phyloP scores from a whole-genome alignment of 192 early-diverging fungal genomes.

The Chytriomyces hyalinus region DNA sequence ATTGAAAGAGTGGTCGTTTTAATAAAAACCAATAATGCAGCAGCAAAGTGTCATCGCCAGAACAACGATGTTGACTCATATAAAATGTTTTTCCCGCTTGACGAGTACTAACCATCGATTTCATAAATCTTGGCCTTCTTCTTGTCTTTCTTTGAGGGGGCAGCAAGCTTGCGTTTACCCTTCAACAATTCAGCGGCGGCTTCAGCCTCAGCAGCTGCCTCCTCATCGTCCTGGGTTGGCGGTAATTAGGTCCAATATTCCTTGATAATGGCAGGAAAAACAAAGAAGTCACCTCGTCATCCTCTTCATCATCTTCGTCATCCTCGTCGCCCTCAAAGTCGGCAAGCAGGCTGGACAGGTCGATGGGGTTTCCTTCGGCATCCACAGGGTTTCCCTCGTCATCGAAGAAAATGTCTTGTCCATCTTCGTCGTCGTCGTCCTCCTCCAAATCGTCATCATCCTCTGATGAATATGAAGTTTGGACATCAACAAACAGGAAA shows the following conservation, averaged over 20 bases:
- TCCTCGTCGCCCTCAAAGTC: constrained; percentile 43
- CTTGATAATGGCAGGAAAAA: not conserved
- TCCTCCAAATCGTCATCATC: constrained; percentile 36
- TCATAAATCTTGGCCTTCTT: constrained; percentile 58
- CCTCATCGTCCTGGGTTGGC: constrained; percentile 20
- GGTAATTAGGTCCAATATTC: constrained; percentile 15
- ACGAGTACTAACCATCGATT: constrained; percentile 16
- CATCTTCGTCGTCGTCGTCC: constrained; percentile 52
- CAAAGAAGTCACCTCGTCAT: constrained; percentile 44
- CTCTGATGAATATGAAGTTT: not conserved
- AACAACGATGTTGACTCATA: not conserved
- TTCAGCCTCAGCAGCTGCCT: constrained; percentile 5
- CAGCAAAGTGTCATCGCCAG: too few relatives aligned
- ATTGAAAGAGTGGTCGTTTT: not conserved
- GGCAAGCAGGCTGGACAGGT: constrained; percentile 36
- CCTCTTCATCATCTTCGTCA: constrained; percentile 49
- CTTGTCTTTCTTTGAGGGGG: constrained; percentile 27
- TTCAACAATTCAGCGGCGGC: constrained; percentile 30
- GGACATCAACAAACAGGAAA: not conserved
- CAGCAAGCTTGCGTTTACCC: constrained; percentile 30
- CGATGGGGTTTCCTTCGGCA: constrained; percentile 46
- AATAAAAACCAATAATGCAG: not conserved
- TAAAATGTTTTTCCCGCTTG: not conserved
- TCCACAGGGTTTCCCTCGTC: constrained; percentile 46
- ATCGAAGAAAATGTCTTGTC: constrained; percentile 41